phyloP scores from a whole-genome alignment of 371 early-diverging fungal species.

The Nematocida major region DNA sequence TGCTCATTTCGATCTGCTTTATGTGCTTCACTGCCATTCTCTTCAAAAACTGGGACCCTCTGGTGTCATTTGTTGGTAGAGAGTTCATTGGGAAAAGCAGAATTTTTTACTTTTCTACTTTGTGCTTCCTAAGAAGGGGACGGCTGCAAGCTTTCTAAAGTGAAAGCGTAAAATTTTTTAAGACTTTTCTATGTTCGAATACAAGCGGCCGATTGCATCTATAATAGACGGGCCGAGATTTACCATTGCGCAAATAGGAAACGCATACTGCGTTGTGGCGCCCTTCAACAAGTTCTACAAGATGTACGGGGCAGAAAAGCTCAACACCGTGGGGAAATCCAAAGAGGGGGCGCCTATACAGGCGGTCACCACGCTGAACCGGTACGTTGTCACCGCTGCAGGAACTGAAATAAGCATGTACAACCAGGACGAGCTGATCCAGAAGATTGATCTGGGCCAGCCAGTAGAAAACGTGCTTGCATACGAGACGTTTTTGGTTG shows the following conservation, averaged over 20 bases:
- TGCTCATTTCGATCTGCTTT: background rate
- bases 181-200: slow-evolving; percentile 27
- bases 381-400: slow-evolving; percentile 13
- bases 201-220: slow-evolving; percentile 18
- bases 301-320: slow-evolving; percentile 18
- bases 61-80: background rate
- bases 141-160: background rate
- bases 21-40: background rate
- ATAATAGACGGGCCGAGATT: slow-evolving; percentile 6
- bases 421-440: slow-evolving; percentile 15
- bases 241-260: slow-evolving; percentile 18
- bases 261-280: slow-evolving; percentile 39
- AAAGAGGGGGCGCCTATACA: background rate
- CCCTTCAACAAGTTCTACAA: slow-evolving; percentile 10
- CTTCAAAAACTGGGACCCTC: background rate
- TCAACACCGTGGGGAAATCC: background rate
- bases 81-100: slow-evolving; percentile 5
- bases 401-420: slow-evolving; percentile 7
- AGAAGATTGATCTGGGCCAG: background rate
- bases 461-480: background rate
- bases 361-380: background rate
- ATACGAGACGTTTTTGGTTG: background rate
- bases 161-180: slow-evolving; percentile 33
- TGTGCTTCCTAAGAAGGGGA: background rate
- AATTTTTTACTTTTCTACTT: slow-evolving; percentile 5